Evolutionary conservation across 768 basidiomycete genomes (phyloP).

Genomic region (Austroboletus eburneus): DNA sequence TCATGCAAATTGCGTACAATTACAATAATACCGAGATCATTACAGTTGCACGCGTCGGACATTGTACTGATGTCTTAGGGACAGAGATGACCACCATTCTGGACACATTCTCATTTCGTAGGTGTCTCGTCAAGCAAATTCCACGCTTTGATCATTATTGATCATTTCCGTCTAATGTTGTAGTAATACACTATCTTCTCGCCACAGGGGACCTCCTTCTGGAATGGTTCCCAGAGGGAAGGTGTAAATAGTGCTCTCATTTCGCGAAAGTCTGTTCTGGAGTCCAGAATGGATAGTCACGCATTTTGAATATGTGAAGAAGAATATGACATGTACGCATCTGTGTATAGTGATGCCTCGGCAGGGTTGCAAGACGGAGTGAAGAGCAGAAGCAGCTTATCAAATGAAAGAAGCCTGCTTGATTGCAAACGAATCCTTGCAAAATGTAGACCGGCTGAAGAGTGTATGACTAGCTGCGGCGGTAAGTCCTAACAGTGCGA

Average conservation of each 20-base stretch:
- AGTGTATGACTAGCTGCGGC: too few relatives aligned
- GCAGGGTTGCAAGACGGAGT: not conserved
- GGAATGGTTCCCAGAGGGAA: constrained; percentile 21
- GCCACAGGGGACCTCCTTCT: constrained; percentile 20
- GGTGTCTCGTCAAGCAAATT: constrained; percentile 6
- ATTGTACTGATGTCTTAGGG: constrained; percentile 12
- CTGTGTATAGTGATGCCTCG: constrained; percentile 10
- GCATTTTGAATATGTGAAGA: constrained; percentile 25
- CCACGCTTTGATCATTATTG: not conserved
- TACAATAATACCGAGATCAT: constrained; percentile 21
- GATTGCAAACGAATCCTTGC: constrained; percentile 5
- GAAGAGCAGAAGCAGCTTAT: constrained; percentile 5
- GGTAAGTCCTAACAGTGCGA: not conserved
- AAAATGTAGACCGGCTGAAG: too few relatives aligned
- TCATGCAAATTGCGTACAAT: constrained; percentile 25
- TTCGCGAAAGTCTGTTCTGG: constrained; percentile 5
- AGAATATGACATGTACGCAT: constrained; percentile 13
- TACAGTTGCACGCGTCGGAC: constrained; percentile 3
- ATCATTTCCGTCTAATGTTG: not conserved
- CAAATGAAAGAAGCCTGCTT: constrained; percentile 23
- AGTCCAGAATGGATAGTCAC: constrained; percentile 12
- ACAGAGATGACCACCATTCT: constrained; percentile 16
- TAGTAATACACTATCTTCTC: too few relatives aligned
- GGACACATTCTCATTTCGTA: constrained; percentile 15
- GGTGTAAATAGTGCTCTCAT: constrained; percentile 16